Evolutionary conservation across 2,329 filamentous ascomycete genomes (phyloP).

Genomic region (Domatiomyces catenatus): DNA sequence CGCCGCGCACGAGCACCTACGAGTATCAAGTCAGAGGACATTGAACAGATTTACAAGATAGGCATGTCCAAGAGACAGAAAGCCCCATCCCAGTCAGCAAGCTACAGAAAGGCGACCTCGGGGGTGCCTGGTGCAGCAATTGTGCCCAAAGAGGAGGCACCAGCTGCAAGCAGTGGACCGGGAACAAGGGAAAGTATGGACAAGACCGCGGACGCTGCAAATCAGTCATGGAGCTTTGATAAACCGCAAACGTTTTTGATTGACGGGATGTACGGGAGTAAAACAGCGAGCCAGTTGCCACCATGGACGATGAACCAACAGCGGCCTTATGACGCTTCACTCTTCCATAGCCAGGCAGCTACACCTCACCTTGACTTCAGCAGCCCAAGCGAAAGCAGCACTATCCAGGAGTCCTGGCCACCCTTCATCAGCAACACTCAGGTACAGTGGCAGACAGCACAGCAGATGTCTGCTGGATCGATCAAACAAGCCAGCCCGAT

Average conservation of each 20-base stretch:
- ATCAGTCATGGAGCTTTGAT: slow-evolving; percentile 14
- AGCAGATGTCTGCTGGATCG: slow-evolving; percentile 1
- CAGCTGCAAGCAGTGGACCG: not conserved
- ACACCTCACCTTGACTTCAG: slow-evolving; percentile 9
- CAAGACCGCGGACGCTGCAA: slow-evolving; percentile 1
- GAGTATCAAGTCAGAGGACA: slow-evolving; percentile 9
- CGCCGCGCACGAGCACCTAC: slow-evolving; percentile 19
- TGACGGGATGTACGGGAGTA: not conserved
- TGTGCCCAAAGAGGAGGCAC: not conserved
- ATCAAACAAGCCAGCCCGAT: slow-evolving; percentile 5
- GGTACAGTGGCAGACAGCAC: slow-evolving; percentile 8
- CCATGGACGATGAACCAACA: slow-evolving; percentile 2
- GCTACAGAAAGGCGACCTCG: not conserved
- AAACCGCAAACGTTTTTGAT: slow-evolving; percentile 11
- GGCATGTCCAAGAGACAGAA: not conserved
- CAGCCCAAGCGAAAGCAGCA: slow-evolving; percentile 13
- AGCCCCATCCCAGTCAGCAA: not conserved
- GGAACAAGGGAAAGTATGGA: not conserved
- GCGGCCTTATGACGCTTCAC: slow-evolving; percentile 1
- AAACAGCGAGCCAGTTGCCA: not conserved
- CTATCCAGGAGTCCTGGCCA: slow-evolving; percentile 13
- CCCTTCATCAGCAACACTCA: slow-evolving; percentile 11
- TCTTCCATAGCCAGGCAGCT: slow-evolving; percentile 4
- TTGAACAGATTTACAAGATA: not conserved
- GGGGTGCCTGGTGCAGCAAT: not conserved